Conservation (phyloP, 169 alveolate species). For the Ichthyophthirius multifiliis region DNA sequence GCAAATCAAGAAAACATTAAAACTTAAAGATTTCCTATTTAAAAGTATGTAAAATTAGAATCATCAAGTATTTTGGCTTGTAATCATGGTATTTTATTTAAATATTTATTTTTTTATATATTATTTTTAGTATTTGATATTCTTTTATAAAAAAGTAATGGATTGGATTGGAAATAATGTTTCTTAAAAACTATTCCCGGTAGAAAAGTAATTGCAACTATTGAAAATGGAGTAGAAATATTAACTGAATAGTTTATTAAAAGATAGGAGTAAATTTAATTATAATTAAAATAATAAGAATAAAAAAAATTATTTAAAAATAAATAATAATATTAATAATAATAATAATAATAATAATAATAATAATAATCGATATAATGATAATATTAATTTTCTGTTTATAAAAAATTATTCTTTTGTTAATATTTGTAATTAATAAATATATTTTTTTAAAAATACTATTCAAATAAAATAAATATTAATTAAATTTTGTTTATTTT, state of each 20-base stretch:
- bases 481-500: too few species aligned
- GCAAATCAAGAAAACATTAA: conserved; percentile 16
- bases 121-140: conserved; percentile 21
- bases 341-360: too few species aligned
- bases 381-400: too few species aligned
- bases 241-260: neutral
- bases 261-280: neutral
- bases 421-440: too few species aligned
- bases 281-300: too few species aligned
- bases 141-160: conserved; percentile 15
- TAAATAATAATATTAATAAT: too few species aligned
- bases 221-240: neutral
- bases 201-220: conserved; percentile 6
- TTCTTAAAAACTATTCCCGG: conserved; percentile 24
- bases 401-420: too few species aligned
- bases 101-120: neutral
- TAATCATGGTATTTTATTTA: neutral
- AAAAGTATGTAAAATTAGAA: conserved; percentile 16
- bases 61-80: conserved; percentile 26
- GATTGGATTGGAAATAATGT: conserved; percentile 23
- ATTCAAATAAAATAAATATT: too few species aligned
- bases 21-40: conserved; percentile 25
- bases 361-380: too few species aligned
- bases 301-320: too few species aligned
- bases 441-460: too few species aligned